A percentile compares a stretch with the other conserved stretches of the same genome.
These are phyloP conservation scores for Debaryomyces robertsiae DNA, from an alignment of 1,139 yeast genomes.

Conservation along the genomic window DNA sequence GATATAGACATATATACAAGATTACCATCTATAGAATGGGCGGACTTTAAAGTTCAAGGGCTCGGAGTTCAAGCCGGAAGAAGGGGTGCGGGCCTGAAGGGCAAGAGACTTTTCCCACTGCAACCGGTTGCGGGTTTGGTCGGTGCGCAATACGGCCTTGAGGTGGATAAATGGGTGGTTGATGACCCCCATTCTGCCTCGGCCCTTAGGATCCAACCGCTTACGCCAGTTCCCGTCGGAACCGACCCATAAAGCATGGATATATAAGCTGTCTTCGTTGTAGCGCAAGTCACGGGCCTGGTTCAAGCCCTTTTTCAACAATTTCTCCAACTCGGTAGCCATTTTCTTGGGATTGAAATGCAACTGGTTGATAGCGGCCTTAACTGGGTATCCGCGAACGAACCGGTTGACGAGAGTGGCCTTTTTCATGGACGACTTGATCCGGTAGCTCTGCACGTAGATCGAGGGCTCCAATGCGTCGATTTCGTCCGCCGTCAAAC, in stretches of 20 bases:
- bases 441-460: constrained; percentile 72
- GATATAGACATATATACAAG: constrained; percentile 15
- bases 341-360: constrained; percentile 84
- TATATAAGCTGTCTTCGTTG: constrained; percentile 63
- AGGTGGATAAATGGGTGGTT: constrained; percentile 80
- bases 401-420: constrained; percentile 80
- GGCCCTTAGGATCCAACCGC: constrained; percentile 82
- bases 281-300: constrained; percentile 67
- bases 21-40: constrained; percentile 47
- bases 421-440: constrained; percentile 85
- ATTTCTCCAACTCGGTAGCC: constrained; percentile 75
- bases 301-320: constrained; percentile 70
- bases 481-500: constrained; percentile 64
- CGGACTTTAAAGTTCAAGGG: constrained; percentile 49
- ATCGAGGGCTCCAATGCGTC: constrained; percentile 84
- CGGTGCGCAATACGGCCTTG: constrained; percentile 71
- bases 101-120: constrained; percentile 58
- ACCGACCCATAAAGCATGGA: constrained; percentile 89
- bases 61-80: constrained; percentile 45
- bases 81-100: constrained; percentile 46
- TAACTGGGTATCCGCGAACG: constrained; percentile 67
- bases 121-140: constrained; percentile 60
- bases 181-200: constrained; percentile 85
- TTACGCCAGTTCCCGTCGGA: constrained; percentile 77
- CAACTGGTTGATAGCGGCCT: constrained; percentile 86